Base-by-base conservation (phyloP, 1,139 yeast genomes). In the Blastobotrys serpentis region DNA sequence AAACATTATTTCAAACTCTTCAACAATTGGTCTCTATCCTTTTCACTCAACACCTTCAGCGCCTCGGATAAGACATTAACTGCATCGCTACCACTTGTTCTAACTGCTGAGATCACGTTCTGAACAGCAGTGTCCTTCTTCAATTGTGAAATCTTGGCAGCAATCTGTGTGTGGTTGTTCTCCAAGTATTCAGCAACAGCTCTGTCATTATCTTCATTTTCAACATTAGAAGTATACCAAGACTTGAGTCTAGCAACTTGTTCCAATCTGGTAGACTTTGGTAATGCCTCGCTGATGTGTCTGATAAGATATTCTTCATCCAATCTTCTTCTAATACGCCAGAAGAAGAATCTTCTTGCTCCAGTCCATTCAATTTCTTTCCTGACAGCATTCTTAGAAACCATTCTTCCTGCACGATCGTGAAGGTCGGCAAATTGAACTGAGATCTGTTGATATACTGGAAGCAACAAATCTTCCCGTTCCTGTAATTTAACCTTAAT, bases 341-440 rank as follows among this genome's bases (percentile, higher is more conserved):
- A 92, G 92, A 88, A 92, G 82, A 92, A 94, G 81, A 79, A 86
- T 64, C 98, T 82, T 76, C 98, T 87, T 29, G 98, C 81, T 49
- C 89, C 78, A 42, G 71, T 70, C 97, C 97, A 90, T 62, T 85
- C 82, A 50, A 92, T 71, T 61, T 89, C 94, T 68, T 84, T 84
- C 60, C 85, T 78, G 61, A 92, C 88, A 48, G 85, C 86, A 52
- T 94, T 95, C 78, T 92, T 94, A 52, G 95, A 95, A 72, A 85
- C 72, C 98, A 92, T 92, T 73, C 98, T 89, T 39, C 95, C 96
- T 11, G 97, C 84, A 72, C 96, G 84, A 69, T 92, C 99, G 66
- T 92, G 99, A 67, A 92, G 78, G 67, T 92, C 98, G 48, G 98
- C 98, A 72, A 89, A 92, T 72, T 92, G 98, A 50, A 92, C 87